Percentiles rank a stretch among this genome's conserved stretches.
phyloP scores from a whole-genome alignment of 768 basidiomycete species.

The Leucocoprinus sp. region DNA sequence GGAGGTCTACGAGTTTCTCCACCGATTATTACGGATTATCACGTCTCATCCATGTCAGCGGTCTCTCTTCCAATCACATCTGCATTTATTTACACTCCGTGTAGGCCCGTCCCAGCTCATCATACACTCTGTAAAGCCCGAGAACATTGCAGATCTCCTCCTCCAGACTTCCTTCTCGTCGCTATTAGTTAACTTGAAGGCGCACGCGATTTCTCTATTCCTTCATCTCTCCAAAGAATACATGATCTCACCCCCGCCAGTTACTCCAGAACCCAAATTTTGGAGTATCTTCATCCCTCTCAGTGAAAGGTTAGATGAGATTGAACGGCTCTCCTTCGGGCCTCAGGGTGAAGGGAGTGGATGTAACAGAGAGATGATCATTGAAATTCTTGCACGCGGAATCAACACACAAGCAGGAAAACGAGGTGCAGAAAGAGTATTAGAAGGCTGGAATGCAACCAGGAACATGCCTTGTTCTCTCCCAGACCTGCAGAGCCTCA shows the following conservation, averaged over 20 bases:
- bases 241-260: slow-evolving; percentile 62
- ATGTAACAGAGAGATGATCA: slow-evolving; percentile 40
- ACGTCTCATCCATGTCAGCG: slow-evolving; percentile 42
- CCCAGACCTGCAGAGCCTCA: slow-evolving; percentile 43
- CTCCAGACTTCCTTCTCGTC: slow-evolving; percentile 57
- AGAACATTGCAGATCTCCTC: slow-evolving; percentile 45
- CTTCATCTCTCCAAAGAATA: slow-evolving; percentile 62
- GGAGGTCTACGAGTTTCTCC: slow-evolving; percentile 45
- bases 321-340: slow-evolving; percentile 54
- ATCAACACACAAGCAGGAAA: slow-evolving; percentile 31
- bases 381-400: slow-evolving; percentile 52
- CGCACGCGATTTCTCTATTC: slow-evolving; percentile 67
- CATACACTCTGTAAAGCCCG: slow-evolving; percentile 44
- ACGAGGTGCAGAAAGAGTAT: slow-evolving; percentile 46
- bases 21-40: slow-evolving; percentile 35
- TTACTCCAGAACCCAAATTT: slow-evolving; percentile 59
- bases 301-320: slow-evolving; percentile 52
- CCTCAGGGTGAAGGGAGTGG: slow-evolving; percentile 43
- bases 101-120: slow-evolving; percentile 50
- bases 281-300: slow-evolving; percentile 72
- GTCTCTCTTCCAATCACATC: background rate
- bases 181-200: slow-evolving; percentile 52
- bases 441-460: slow-evolving; percentile 53
- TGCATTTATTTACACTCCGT: background rate
- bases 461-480: slow-evolving; percentile 35